Conservation (phyloP, 176 grass and related monocot genomes). For the Oryza brachyantha region DNA sequence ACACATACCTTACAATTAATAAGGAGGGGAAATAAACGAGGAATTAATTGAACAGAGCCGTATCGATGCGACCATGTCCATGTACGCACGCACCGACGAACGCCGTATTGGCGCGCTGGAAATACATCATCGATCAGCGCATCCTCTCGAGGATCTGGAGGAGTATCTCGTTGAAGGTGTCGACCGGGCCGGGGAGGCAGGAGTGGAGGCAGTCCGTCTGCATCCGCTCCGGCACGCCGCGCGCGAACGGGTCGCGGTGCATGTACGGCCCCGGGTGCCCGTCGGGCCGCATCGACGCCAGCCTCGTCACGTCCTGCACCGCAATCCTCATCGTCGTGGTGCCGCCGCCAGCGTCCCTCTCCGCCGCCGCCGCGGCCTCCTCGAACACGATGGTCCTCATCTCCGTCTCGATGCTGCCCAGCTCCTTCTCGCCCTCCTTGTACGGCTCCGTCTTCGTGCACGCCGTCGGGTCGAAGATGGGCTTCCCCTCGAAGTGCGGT, state of each 20-base stretch:
- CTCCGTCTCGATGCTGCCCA: conserved; percentile 32
- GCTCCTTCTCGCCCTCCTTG: conserved; percentile 47
- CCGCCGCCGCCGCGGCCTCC: conserved; percentile 16
- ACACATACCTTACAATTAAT: no score
- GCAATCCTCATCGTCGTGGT: no score
- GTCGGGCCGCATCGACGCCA: no score
- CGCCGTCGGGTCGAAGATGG: conserved; percentile 34
- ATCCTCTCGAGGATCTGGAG: conserved; percentile 19
- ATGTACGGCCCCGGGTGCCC: conserved; percentile 65
- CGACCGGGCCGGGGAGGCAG: conserved; percentile 61
- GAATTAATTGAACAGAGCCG: no score
- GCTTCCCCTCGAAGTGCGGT: conserved; percentile 50
- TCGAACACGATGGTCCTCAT: conserved; percentile 50
- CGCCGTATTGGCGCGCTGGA: no score
- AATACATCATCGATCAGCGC: no score
- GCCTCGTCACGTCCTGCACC: no score
- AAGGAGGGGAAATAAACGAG: no score
- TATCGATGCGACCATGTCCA: no score
- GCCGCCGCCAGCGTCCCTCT: not conserved
- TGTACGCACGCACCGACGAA: no score
- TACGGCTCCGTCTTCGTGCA: conserved; percentile 51
- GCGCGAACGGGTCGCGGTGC: conserved; percentile 43
- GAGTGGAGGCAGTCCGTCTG: conserved; percentile 62
- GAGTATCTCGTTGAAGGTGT: conserved; percentile 63
- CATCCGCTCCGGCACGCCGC: conserved; percentile 26